Evolutionary conservation across 371 early-diverging fungal genomes (phyloP).

Genomic region (Apophysomyces ossiformis): DNA sequence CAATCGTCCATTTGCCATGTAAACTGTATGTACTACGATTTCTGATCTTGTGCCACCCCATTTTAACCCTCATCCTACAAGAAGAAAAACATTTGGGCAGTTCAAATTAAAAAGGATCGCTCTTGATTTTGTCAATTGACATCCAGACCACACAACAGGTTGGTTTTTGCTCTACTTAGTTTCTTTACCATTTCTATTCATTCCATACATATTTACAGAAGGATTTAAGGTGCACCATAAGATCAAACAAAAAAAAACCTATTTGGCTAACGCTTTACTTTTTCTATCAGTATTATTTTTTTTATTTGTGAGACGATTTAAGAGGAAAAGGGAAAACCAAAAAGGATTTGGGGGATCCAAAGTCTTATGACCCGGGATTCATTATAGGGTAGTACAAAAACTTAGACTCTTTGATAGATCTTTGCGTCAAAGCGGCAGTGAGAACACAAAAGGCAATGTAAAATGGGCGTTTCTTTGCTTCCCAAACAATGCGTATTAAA

Average conservation of each 20-base stretch:
- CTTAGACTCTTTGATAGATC: slow-evolving; percentile 5
- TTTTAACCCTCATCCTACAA: too few species aligned
- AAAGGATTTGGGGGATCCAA: not conserved
- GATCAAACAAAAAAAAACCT: not conserved
- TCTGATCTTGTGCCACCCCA: slow-evolving; percentile 8
- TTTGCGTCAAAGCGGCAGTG: not conserved
- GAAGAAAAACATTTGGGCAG: not conserved
- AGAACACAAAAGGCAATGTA: not conserved
- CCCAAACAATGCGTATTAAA: not conserved
- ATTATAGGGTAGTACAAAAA: slow-evolving; percentile 7
- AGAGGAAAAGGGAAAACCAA: not conserved
- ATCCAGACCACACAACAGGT: not conserved
- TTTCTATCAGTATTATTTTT: slow-evolving; percentile 10
- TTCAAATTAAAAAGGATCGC: slow-evolving; percentile 4
- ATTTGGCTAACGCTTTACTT: not conserved
- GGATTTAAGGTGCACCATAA: not conserved
- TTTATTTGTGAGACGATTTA: slow-evolving; percentile 11
- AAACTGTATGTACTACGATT: not conserved
- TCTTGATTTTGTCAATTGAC: slow-evolving; percentile 5
- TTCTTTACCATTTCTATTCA: not conserved
- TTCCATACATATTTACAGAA: not conserved
- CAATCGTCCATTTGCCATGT: not conserved
- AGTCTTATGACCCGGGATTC: slow-evolving; percentile 9
- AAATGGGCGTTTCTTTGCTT: not conserved
- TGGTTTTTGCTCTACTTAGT: not conserved